Percentiles rank a stretch among this genome's conserved stretches.
These are phyloP conservation scores for Zizania latifolia DNA, from an alignment of 176 grass and related monocot species.

Conservation along the genomic window DNA sequence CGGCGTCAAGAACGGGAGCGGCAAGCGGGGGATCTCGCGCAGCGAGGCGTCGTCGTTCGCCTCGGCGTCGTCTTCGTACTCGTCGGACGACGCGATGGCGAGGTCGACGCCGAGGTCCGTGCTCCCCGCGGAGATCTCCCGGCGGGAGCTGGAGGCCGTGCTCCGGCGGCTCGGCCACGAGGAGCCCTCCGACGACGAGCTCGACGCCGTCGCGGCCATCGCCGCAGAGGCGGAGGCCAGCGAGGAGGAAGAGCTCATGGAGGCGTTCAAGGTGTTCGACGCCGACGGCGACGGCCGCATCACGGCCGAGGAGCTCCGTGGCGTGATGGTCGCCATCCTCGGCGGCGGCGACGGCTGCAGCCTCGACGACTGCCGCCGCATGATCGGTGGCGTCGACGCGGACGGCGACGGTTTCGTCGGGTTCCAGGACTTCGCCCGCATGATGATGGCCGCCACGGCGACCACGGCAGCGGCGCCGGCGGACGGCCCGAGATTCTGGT, in stretches of 20 bases:
- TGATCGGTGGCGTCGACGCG: constrained; percentile 79
- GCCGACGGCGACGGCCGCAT: constrained; percentile 82
- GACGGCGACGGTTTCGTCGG: constrained; percentile 85
- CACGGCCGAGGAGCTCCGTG: constrained; percentile 84
- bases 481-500: not conserved
- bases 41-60: constrained; percentile 48
- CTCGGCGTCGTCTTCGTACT: constrained; percentile 32
- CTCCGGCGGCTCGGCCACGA: constrained; percentile 60
- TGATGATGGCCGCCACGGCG: constrained; percentile 50
- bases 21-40: constrained; percentile 38
- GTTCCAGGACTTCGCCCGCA: constrained; percentile 77
- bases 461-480: not conserved
- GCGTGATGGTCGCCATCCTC: constrained; percentile 53
- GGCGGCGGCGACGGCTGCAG: constrained; percentile 51
- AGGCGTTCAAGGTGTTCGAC: constrained; percentile 88
- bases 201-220: constrained; percentile 56
- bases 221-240: constrained; percentile 24
- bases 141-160: constrained; percentile 70
- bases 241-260: constrained; percentile 52
- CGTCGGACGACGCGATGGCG: constrained; percentile 25
- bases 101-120: constrained; percentile 50
- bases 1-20: not conserved
- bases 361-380: constrained; percentile 85
- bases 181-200: constrained; percentile 59
- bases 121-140: constrained; percentile 51